Conservation (phyloP, 23 red algal species). For the Gracilariopsis chorda region DNA sequence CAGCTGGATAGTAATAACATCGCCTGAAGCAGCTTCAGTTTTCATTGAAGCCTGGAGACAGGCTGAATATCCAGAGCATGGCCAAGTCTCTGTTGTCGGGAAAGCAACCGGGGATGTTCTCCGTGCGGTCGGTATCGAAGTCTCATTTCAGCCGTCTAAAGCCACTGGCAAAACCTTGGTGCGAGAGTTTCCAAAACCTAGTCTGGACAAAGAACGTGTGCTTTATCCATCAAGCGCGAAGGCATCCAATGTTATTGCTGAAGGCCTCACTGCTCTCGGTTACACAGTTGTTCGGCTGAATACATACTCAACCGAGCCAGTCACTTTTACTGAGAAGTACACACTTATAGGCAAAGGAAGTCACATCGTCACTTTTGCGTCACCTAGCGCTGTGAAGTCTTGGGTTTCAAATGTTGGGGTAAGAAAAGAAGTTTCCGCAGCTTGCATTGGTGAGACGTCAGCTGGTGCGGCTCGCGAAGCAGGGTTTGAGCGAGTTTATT, state of each 20-base stretch:
- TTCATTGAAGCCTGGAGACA: constrained; percentile 47
- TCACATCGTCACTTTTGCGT: constrained; percentile 73
- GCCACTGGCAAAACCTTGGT: constrained; percentile 79
- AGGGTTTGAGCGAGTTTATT: constrained; percentile 54
- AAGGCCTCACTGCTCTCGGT: constrained; percentile 49
- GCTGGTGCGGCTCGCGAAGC: constrained; percentile 25
- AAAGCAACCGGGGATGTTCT: constrained; percentile 46
- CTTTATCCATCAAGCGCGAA: constrained; percentile 62
- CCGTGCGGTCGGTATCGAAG: constrained; percentile 46
- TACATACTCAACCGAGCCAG: constrained; percentile 61
- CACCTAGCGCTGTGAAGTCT: constrained; percentile 57
- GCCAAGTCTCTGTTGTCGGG: constrained; percentile 54
- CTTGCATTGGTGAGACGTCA: constrained; percentile 79
- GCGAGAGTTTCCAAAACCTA: constrained; percentile 52
- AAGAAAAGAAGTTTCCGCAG: constrained; percentile 11
- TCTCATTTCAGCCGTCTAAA: constrained; percentile 66
- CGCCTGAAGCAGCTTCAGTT: constrained; percentile 59
- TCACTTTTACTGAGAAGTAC: background rate
- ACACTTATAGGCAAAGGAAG: background rate
- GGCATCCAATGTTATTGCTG: constrained; percentile 38
- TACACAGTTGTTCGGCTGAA: constrained; percentile 46
- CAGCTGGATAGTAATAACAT: constrained; percentile 68
- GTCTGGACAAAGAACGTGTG: background rate
- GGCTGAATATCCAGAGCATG: constrained; percentile 26
- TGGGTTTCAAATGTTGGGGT: constrained; percentile 67